Conservation (phyloP, 805 yeast species). For the Starmerella floris region DNA sequence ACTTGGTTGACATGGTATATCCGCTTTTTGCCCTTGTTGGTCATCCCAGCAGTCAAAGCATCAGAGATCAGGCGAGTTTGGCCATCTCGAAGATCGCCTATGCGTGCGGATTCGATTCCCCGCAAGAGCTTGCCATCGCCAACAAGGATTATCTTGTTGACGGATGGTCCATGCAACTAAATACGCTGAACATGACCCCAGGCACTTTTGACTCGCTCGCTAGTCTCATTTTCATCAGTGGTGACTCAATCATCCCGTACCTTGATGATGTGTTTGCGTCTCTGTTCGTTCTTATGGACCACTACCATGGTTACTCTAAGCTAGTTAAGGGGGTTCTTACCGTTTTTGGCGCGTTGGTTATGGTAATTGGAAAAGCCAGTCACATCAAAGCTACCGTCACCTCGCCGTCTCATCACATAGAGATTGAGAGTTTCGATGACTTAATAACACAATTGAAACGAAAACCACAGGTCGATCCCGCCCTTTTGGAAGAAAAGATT, state of each 20-base stretch:
- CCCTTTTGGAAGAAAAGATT: constrained; percentile 21
- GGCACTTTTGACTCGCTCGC: constrained; percentile 56
- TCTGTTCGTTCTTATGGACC: constrained; percentile 63
- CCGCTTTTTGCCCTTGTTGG: constrained; percentile 66
- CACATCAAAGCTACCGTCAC: not conserved
- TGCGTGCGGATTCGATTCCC: constrained; percentile 38
- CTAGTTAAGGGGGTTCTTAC: constrained; percentile 61
- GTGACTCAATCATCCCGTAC: constrained; percentile 47
- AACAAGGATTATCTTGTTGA: constrained; percentile 77
- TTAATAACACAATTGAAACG: constrained; percentile 19
- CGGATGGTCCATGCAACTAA: constrained; percentile 53
- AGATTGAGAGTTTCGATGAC: constrained; percentile 12
- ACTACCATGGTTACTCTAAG: constrained; percentile 67
- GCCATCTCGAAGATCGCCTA: constrained; percentile 41
- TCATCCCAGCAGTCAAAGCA: constrained; percentile 32
- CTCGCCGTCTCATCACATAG: not conserved
- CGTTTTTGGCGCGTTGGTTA: constrained; percentile 34
- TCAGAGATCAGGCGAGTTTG: constrained; percentile 40
- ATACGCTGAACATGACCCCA: constrained; percentile 61
- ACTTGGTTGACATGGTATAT: constrained; percentile 57
- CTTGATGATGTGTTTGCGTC: constrained; percentile 62
- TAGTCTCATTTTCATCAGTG: constrained; percentile 58
- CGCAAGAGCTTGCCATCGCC: constrained; percentile 42
- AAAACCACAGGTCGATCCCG: constrained; percentile 21
- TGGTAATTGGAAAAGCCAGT: constrained; percentile 2